phyloP scores from a whole-genome alignment of 371 early-diverging fungal genomes.

The Rhizopus arrhizus region DNA sequence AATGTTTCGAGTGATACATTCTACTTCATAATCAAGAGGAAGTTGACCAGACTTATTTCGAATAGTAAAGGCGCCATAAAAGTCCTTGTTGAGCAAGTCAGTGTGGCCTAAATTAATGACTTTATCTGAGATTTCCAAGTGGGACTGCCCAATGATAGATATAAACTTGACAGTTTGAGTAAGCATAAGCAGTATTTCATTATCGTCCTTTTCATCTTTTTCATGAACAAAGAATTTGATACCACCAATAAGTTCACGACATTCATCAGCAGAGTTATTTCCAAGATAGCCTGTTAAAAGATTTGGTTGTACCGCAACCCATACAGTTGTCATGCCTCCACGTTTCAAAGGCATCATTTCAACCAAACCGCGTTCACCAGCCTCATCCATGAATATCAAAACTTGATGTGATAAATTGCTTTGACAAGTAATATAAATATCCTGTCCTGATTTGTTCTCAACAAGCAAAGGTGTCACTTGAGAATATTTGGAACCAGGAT shows the following conservation, averaged over 20 bases:
- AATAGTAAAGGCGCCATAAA: conserved; percentile 65
- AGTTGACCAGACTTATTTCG: conserved; percentile 66
- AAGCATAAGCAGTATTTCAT: conserved; percentile 43
- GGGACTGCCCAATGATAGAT: conserved; percentile 81
- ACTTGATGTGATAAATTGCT: conserved; percentile 87
- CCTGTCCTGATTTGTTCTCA: conserved; percentile 71
- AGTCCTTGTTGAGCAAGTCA: conserved; percentile 50
- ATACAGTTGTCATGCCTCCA: conserved; percentile 62
- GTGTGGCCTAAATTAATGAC: conserved; percentile 64
- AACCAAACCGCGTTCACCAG: conserved; percentile 65
- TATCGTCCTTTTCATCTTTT: conserved; percentile 37
- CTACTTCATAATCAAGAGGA: conserved; percentile 67
- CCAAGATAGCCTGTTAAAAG: conserved; percentile 54
- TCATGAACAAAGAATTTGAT: conserved; percentile 72
- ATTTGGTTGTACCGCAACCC: conserved; percentile 84
- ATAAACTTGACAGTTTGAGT: conserved; percentile 82
- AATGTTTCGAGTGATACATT: conserved; percentile 60
- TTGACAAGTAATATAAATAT: conserved; percentile 67
- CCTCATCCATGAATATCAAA: conserved; percentile 73
- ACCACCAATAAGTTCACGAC: conserved; percentile 80
- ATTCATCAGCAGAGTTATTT: conserved; percentile 53
- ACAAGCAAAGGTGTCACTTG: conserved; percentile 73
- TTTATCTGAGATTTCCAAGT: conserved; percentile 67
- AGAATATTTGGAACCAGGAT: conserved; percentile 75
- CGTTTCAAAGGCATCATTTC: conserved; percentile 59